Conservation (phyloP, 1,284 basidiomycete genomes). For the Neolentinus lepideus region DNA sequence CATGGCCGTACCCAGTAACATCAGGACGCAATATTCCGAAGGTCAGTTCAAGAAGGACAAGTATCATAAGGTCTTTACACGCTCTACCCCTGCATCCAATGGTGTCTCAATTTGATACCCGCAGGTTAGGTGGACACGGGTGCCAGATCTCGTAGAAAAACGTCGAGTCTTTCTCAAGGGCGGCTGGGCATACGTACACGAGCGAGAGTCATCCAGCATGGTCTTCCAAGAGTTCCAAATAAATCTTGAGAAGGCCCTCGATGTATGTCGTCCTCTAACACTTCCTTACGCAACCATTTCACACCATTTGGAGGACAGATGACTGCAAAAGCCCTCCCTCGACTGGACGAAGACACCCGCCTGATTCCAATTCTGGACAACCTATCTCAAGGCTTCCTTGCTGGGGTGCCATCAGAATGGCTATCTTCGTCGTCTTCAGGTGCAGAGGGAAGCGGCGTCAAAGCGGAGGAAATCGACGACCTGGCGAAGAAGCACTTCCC, state of each 20-base stretch:
- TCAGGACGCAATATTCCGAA: constrained; percentile 16
- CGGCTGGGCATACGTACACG: constrained; percentile 91
- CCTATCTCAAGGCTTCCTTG: constrained; percentile 90
- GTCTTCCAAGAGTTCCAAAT: constrained; percentile 85
- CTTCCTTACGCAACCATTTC: not conserved
- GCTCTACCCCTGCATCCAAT: not conserved
- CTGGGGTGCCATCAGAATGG: constrained; percentile 86
- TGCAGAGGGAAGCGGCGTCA: constrained; percentile 60
- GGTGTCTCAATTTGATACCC: not conserved
- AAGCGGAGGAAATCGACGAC: constrained; percentile 91
- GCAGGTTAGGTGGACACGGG: constrained; percentile 79
- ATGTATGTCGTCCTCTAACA: constrained; percentile 40
- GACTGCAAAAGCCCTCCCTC: constrained; percentile 84
- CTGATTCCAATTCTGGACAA: constrained; percentile 89
- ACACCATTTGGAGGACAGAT: constrained; percentile 37
- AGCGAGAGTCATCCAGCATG: constrained; percentile 78
- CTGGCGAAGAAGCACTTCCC: constrained; percentile 90
- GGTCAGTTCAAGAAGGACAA: constrained; percentile 36
- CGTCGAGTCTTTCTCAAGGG: constrained; percentile 75
- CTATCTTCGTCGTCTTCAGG: constrained; percentile 38
- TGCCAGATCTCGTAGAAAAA: constrained; percentile 87
- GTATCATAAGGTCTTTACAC: constrained; percentile 59
- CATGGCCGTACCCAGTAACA: constrained; percentile 22
- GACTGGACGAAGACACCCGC: constrained; percentile 95
- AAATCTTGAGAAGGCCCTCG: constrained; percentile 72